Conservation (phyloP, 106 monocot species). For the Dioscorea dumetorum region DNA sequence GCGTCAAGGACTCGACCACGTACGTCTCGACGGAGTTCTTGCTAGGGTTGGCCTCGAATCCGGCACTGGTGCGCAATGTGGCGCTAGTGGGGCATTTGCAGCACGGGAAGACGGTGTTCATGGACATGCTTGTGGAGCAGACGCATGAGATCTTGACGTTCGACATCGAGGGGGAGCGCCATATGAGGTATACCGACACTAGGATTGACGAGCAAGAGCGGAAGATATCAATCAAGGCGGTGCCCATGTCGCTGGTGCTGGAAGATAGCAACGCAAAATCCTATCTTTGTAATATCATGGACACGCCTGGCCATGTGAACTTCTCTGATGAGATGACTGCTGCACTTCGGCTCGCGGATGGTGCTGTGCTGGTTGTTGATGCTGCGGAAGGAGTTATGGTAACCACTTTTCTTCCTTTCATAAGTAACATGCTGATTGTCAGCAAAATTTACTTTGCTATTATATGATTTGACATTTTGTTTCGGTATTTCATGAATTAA, state of each 20-base stretch:
- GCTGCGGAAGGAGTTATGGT: slow-evolving; percentile 98
- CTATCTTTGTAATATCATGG: slow-evolving; percentile 95
- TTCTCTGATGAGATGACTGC: slow-evolving; percentile 99
- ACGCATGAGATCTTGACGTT: slow-evolving; percentile 78
- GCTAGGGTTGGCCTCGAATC: slow-evolving; percentile 84
- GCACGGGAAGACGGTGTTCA: slow-evolving; percentile 95
- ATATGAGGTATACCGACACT: slow-evolving; percentile 84
- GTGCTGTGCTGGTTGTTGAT: slow-evolving; percentile 87
- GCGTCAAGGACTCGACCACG: slow-evolving; percentile 38
- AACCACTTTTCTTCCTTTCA: slow-evolving; percentile 4
- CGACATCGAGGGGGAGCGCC: slow-evolving; percentile 58
- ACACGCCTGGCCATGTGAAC: slow-evolving; percentile 91
- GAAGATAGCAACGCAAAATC: slow-evolving; percentile 85
- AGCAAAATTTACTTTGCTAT: not conserved
- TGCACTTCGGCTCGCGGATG: slow-evolving; percentile 76
- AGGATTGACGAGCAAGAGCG: slow-evolving; percentile 96
- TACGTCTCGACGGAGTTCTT: slow-evolving; percentile 90
- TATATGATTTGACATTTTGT: no score
- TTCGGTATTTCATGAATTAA: no score
- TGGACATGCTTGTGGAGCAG: slow-evolving; percentile 99
- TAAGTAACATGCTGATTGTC: not conserved
- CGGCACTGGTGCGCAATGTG: slow-evolving; percentile 71
- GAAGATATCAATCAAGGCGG: slow-evolving; percentile 82
- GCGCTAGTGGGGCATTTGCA: slow-evolving; percentile 87
- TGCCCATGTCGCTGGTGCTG: slow-evolving; percentile 86